Evolutionary conservation across 331 rosid genomes (phyloP).

Genomic region (Quercus lobata): DNA sequence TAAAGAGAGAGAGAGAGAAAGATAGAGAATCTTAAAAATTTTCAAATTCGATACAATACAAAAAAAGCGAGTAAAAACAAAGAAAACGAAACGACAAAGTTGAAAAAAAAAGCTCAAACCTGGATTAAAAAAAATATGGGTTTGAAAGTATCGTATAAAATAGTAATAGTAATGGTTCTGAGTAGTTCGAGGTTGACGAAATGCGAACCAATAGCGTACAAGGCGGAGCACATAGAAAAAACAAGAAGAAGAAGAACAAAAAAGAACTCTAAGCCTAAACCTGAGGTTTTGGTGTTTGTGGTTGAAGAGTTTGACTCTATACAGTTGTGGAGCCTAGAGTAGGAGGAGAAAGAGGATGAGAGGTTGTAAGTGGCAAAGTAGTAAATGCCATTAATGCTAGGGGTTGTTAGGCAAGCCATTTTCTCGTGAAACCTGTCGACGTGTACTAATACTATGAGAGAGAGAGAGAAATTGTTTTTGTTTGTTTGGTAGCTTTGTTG

Average conservation of each 20-base stretch:
- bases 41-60: constrained; percentile 15
- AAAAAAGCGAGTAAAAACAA: constrained; percentile 7
- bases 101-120: constrained; percentile 10
- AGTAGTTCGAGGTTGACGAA: constrained; percentile 30
- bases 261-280: constrained; percentile 11
- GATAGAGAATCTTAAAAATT: constrained; percentile 35
- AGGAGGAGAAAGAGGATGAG: not conserved
- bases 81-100: constrained; percentile 44
- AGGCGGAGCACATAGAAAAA: constrained; percentile 16
- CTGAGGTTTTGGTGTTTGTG: constrained; percentile 12
- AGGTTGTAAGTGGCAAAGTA: constrained; percentile 30
- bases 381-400: constrained; percentile 51
- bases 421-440: constrained; percentile 23
- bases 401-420: constrained; percentile 35
- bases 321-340: not conserved
- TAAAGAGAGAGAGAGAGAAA: constrained; percentile 17
- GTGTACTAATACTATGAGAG: not conserved
- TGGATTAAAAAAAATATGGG: constrained; percentile 7
- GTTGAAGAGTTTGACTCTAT: no score
- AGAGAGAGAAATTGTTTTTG: not conserved
- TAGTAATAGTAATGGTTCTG: not conserved
- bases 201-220: constrained; percentile 28
- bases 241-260: no score
- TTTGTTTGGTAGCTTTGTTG: constrained; percentile 17
- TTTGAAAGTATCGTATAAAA: not conserved